Base-by-base conservation (phyloP, 306 rosid species). In the Mimosa bimucronata region DNA sequence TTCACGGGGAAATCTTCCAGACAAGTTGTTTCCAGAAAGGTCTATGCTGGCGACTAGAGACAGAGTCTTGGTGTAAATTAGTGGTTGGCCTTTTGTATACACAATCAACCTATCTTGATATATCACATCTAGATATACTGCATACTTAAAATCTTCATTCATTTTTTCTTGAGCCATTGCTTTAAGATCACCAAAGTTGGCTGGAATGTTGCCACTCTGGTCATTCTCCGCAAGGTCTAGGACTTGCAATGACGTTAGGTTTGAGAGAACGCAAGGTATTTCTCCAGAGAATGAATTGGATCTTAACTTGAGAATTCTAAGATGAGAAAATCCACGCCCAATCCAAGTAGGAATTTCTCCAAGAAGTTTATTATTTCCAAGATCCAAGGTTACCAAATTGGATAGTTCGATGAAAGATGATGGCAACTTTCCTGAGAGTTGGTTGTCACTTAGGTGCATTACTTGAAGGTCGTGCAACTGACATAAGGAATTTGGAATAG, bases 281-380 rank as follows among this genome's bases (percentile, higher is more conserved):
- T 77, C 78, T 45, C 89, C 85, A 3, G 5, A 83, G 76, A 89
- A 85, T n/a, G 77, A 76, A 80, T 89, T 89, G 40, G 89, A 79
- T 19, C 90, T 85, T 81, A 87, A 74, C 45, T 62, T 77, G 1
- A 81, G 76, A 69, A 89, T 85, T 76, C 71, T 76, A 14, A 87
- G 71, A 31, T 30, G 0, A 13, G 58, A 50, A 44, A 83, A 81
- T 8, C 77, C 76, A 48, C 78, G 38, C 16, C 85, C 76, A 2
- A 85, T 57, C 90, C 89, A 87, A n/a, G 78, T 48, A 42, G 88
- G 89, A 57, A 89, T 74, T 1, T 13, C 44, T 11, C 88, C 88
- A 2, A 9, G 29, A 62, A 62, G 31, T 14, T 5, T 9, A 29
- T 62, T 62, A 40, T 62, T 62, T 14, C 38, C 40, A 26, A 62